Evolutionary conservation across 768 basidiomycete species (phyloP).

Genomic region (Coprinopsis marcescibilis): DNA sequence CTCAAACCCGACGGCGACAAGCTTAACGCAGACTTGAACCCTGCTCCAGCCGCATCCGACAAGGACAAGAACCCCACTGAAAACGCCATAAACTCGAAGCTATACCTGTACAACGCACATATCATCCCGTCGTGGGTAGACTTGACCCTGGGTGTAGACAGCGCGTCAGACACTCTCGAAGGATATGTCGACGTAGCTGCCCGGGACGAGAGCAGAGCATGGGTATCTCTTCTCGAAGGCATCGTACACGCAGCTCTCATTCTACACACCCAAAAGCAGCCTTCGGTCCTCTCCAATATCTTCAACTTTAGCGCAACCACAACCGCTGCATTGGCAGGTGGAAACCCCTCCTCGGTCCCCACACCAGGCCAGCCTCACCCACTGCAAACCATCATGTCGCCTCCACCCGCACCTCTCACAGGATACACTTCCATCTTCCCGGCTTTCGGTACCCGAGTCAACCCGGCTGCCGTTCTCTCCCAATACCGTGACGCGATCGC

Average conservation of each 20-base stretch:
- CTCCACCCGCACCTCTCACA: slow-evolving; percentile 63
- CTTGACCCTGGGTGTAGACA: slow-evolving; percentile 34
- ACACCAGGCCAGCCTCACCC: slow-evolving; percentile 42
- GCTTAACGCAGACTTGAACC: slow-evolving; percentile 16
- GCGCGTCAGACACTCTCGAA: slow-evolving; percentile 43
- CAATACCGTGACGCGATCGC: slow-evolving; percentile 68
- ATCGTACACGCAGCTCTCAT: slow-evolving; percentile 74
- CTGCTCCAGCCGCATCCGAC: neutral
- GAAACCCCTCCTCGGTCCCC: slow-evolving; percentile 25
- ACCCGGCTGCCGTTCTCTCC: slow-evolving; percentile 42
- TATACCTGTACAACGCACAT: slow-evolving; percentile 51
- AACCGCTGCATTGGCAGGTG: neutral
- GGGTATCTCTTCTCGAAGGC: slow-evolving; percentile 76
- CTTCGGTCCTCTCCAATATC: slow-evolving; percentile 3
- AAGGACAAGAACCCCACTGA: slow-evolving; percentile 25
- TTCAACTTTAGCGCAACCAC: neutral
- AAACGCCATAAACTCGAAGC: slow-evolving; percentile 28
- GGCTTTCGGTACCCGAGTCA: slow-evolving; percentile 51
- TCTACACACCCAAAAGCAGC: slow-evolving; percentile 18
- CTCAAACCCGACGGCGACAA: slow-evolving; percentile 8
- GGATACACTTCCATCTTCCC: slow-evolving; percentile 65
- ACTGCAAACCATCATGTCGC: slow-evolving; percentile 36
- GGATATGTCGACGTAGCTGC: slow-evolving; percentile 59
- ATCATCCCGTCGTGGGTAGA: slow-evolving; percentile 75
- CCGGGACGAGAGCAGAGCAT: slow-evolving; percentile 73